A percentile compares a stretch with the other conserved stretches of the same genome.
These are phyloP conservation scores for Cyberlindnera sargentensis DNA, from an alignment of 805 yeast species.

Conservation along the genomic window DNA sequence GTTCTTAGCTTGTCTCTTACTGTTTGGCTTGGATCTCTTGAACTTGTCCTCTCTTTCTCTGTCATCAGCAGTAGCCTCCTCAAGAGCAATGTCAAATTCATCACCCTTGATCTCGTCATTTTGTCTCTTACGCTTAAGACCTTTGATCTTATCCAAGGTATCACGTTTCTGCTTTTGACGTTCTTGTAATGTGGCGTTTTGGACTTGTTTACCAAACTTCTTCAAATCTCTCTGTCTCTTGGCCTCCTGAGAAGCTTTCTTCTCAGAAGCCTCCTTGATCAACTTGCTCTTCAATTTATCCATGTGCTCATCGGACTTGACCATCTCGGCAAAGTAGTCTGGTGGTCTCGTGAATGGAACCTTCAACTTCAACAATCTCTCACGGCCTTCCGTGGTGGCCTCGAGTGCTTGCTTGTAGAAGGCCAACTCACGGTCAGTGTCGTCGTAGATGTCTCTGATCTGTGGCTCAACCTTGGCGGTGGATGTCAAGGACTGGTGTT, in stretches of 20 bases:
- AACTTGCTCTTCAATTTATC: conserved; percentile 80
- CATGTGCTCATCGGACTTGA: conserved; percentile 97
- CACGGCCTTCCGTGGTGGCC: conserved; percentile 71
- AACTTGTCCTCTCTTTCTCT: conserved; percentile 25
- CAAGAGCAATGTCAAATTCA: conserved; percentile 86
- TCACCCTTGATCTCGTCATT: conserved; percentile 64
- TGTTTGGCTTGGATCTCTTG: conserved; percentile 49
- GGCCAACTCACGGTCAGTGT: conserved; percentile 90
- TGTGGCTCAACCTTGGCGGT: conserved; percentile 52
- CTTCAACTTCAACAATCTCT: conserved; percentile 56
- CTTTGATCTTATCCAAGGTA: conserved; percentile 81
- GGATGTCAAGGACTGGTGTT: conserved; percentile 72
- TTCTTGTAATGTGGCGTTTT: conserved; percentile 85
- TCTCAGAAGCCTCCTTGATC: conserved; percentile 70
- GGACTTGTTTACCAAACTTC: conserved; percentile 97
- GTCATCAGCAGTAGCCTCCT: conserved; percentile 60
- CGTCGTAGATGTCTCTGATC: conserved; percentile 87
- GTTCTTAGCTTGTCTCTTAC: conserved; percentile 65
- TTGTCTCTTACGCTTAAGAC: conserved; percentile 84
- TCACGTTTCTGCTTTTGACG: conserved; percentile 92
- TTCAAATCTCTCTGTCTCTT: conserved; percentile 89
- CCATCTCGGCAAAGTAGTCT: conserved; percentile 98
- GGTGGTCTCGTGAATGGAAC: conserved; percentile 89
- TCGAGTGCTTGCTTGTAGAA: conserved; percentile 91
- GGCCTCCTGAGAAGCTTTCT: conserved; percentile 89